Evolutionary conservation across 139 green algal species (phyloP).

Genomic region (Volvox reticuliferus): DNA sequence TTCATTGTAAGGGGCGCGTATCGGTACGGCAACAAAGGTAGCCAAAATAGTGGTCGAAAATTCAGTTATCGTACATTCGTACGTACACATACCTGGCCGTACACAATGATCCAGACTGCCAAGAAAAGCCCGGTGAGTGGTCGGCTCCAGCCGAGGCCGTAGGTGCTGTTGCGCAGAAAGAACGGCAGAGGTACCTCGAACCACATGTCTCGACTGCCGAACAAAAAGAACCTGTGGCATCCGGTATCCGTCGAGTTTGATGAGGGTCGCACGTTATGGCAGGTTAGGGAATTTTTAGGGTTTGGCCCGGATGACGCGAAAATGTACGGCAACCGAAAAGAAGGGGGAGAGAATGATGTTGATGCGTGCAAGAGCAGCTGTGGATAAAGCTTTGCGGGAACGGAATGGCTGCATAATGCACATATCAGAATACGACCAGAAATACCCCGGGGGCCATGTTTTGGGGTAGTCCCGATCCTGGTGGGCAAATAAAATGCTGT

Average conservation of each 20-base stretch:
- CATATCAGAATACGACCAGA: no score
- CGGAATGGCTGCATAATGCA: no score
- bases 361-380: background rate
- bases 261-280: no score
- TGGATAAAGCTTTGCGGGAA: no score
- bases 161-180: constrained; percentile 78
- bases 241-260: background rate
- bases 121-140: constrained; percentile 58
- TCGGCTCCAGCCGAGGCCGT: constrained; percentile 80
- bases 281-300: no score
- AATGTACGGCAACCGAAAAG: no score
- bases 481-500: no score
- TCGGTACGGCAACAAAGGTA: background rate
- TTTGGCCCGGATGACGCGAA: no score
- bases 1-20: no score
- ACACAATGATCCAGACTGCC: constrained; percentile 67
- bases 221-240: constrained; percentile 72
- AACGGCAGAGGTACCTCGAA: constrained; percentile 92
- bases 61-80: background rate
- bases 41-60: background rate
- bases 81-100: constrained; percentile 54
- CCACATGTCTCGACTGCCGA: constrained; percentile 87
- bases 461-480: no score
- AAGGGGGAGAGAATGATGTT: background rate
- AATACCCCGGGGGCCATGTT: no score